Conservation (phyloP, 1,284 basidiomycete species). For the Ustilago bromivora region DNA sequence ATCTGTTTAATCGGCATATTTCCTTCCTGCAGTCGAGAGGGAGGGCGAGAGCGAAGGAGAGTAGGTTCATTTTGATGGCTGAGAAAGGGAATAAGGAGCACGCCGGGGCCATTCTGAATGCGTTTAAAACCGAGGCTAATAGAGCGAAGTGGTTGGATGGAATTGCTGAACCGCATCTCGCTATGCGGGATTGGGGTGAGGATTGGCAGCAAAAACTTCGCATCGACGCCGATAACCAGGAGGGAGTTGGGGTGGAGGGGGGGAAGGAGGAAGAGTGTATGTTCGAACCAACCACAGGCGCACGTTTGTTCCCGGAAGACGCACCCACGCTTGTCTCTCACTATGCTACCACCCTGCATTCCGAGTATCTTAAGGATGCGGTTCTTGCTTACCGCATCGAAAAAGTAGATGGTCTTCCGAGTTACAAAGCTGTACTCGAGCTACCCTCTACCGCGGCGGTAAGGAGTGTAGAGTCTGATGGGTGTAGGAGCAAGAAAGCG, state of each 20-base stretch:
- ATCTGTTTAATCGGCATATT: conserved; percentile 56
- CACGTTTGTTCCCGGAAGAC: conserved; percentile 46
- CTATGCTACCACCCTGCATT: conserved; percentile 42
- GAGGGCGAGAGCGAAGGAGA: conserved; percentile 42
- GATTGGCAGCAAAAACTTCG: conserved; percentile 33
- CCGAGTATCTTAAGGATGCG: conserved; percentile 31
- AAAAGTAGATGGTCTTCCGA: not conserved
- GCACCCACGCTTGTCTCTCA: conserved; percentile 39
- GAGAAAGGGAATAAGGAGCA: conserved; percentile 38
- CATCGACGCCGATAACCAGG: too few relatives aligned
- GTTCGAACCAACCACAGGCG: conserved; percentile 36
- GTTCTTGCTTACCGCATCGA: conserved; percentile 33
- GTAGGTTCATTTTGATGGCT: conserved; percentile 49
- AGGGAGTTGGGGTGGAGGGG: conserved; percentile 23
- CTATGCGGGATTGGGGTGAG: conserved; percentile 4
- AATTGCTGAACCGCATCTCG: conserved; percentile 24
- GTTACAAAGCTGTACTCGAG: conserved; percentile 22
- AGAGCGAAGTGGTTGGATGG: conserved; percentile 40
- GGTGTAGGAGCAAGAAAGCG: conserved; percentile 35
- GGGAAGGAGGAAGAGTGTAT: conserved; percentile 15
- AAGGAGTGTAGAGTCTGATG: conserved; percentile 28
- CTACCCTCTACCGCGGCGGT: conserved; percentile 41
- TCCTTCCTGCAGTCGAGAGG: conserved; percentile 56
- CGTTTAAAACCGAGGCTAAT: conserved; percentile 27
- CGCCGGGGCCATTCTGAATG: conserved; percentile 24